Conservation (phyloP, 2,329 filamentous ascomycete genomes). For the Ceratocystis variospora region DNA sequence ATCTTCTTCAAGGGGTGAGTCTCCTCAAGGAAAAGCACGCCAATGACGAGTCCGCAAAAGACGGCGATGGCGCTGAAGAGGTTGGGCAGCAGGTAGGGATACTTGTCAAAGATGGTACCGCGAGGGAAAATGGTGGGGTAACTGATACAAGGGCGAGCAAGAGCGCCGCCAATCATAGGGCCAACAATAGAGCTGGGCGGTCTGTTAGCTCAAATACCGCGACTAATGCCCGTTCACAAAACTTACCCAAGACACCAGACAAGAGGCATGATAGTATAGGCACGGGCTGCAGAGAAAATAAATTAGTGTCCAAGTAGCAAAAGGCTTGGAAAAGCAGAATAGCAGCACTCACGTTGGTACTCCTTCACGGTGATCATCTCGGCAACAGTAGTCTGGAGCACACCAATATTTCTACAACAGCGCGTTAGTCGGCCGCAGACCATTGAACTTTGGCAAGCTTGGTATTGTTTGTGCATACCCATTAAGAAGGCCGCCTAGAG, state of each 20-base stretch:
- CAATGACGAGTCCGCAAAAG: slow-evolving; percentile 59
- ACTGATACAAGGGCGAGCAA: slow-evolving; percentile 73
- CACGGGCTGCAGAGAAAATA: slow-evolving; percentile 48
- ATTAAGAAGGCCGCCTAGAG: slow-evolving; percentile 80
- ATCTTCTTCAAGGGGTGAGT: slow-evolving; percentile 75
- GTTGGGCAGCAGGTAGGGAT: slow-evolving; percentile 84
- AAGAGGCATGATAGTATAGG: slow-evolving; percentile 95
- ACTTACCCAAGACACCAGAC: slow-evolving; percentile 87
- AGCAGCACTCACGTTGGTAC: slow-evolving; percentile 58
- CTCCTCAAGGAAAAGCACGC: slow-evolving; percentile 81
- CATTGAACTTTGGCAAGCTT: not conserved
- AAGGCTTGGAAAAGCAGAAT: not conserved
- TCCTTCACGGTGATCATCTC: slow-evolving; percentile 87
- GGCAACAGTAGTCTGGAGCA: slow-evolving; percentile 86
- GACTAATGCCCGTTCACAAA: not conserved
- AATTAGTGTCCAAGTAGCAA: slow-evolving; percentile 22
- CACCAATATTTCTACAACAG: slow-evolving; percentile 65
- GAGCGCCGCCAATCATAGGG: slow-evolving; percentile 75
- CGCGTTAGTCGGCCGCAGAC: slow-evolving; percentile 8
- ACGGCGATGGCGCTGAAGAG: slow-evolving; percentile 77
- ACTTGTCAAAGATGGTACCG: slow-evolving; percentile 69
- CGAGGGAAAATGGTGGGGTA: slow-evolving; percentile 61
- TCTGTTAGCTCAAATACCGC: not conserved
- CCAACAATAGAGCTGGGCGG: slow-evolving; percentile 66
- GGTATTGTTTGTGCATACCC: slow-evolving; percentile 44